These are phyloP conservation scores for Leccinum incarnatum DNA, from an alignment of 768 basidiomycete genomes.

Conservation along the genomic window DNA sequence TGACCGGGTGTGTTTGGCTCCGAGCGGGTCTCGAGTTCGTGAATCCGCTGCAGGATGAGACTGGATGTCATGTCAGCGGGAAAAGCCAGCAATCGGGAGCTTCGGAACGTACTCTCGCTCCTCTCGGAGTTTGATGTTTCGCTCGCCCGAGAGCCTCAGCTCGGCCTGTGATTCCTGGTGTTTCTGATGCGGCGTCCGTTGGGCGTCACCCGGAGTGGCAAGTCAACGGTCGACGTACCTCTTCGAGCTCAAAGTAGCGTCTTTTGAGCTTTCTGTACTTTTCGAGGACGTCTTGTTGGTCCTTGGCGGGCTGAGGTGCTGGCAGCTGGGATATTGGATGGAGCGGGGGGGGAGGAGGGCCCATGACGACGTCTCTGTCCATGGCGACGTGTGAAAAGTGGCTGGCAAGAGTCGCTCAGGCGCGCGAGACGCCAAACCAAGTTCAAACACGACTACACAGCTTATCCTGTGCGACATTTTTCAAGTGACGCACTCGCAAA, in stretches of 20 bases:
- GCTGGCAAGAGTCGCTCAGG: slow-evolving; percentile 16
- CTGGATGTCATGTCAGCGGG: slow-evolving; percentile 32
- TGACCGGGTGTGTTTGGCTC: slow-evolving; percentile 29
- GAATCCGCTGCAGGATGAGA: slow-evolving; percentile 55
- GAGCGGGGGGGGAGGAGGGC: slow-evolving; percentile 42
- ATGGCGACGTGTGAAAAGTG: slow-evolving; percentile 30
- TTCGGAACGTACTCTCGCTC: slow-evolving; percentile 55
- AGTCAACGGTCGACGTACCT: slow-evolving; percentile 45
- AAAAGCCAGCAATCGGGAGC: neutral
- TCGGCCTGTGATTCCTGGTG: slow-evolving; percentile 58
- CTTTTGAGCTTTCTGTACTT: slow-evolving; percentile 67
- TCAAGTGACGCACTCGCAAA: neutral
- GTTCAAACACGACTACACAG: slow-evolving; percentile 37
- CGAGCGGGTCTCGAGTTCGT: slow-evolving; percentile 52
- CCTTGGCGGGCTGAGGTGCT: slow-evolving; percentile 31
- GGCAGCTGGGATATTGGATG: slow-evolving; percentile 28
- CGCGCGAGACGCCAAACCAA: slow-evolving; percentile 29
- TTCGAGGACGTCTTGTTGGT: slow-evolving; percentile 49
- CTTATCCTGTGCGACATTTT: neutral
- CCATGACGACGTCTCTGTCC: slow-evolving; percentile 53
- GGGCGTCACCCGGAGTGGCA: neutral
- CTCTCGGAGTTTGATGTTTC: slow-evolving; percentile 57
- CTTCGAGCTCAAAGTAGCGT: slow-evolving; percentile 64
- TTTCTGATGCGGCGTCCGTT: slow-evolving; percentile 38
- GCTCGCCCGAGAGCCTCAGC: slow-evolving; percentile 58